Percentiles rank a stretch among this genome's conserved stretches.
Conservation (phyloP, 352 stramenopile genomes). For the Phytophthora pinifolia region DNA sequence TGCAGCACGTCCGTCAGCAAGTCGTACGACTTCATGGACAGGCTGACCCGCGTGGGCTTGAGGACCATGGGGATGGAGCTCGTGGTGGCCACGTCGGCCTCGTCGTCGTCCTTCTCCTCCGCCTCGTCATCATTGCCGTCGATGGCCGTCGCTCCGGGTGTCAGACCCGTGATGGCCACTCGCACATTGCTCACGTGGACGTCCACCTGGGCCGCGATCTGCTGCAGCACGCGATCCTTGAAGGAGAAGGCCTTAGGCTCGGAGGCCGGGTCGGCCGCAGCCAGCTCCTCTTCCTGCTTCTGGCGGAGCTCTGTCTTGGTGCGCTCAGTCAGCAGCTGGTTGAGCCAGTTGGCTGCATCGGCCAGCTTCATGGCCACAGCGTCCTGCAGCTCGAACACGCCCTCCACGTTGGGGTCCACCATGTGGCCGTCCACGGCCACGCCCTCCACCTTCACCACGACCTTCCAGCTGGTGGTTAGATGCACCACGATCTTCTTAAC, state of each 20-base stretch:
- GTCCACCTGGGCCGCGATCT: constrained; percentile 61
- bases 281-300: constrained; percentile 27
- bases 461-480: constrained; percentile 50
- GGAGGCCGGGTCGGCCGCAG: constrained; percentile 5
- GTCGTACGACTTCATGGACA: constrained; percentile 40
- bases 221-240: constrained; percentile 63
- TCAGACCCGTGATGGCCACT: constrained; percentile 39
- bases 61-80: constrained; percentile 26
- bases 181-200: constrained; percentile 47
- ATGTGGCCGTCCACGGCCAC: constrained; percentile 43
- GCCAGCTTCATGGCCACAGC: constrained; percentile 56
- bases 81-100: constrained; percentile 20
- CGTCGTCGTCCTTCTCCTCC: constrained; percentile 26
- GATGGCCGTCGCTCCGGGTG: constrained; percentile 22
- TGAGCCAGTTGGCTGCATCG: constrained; percentile 43
- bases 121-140: constrained; percentile 29
- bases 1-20: constrained; percentile 49
- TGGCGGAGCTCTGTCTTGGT: constrained; percentile 35
- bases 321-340: constrained; percentile 35
- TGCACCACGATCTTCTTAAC: constrained; percentile 53
- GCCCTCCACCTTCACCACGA: constrained; percentile 55
- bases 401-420: constrained; percentile 44
- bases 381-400: constrained; percentile 48
- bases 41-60: constrained; percentile 38
- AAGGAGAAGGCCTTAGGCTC: constrained; percentile 44